Conservation (phyloP, 768 basidiomycete species). For the Hypholoma sublateritium region DNA sequence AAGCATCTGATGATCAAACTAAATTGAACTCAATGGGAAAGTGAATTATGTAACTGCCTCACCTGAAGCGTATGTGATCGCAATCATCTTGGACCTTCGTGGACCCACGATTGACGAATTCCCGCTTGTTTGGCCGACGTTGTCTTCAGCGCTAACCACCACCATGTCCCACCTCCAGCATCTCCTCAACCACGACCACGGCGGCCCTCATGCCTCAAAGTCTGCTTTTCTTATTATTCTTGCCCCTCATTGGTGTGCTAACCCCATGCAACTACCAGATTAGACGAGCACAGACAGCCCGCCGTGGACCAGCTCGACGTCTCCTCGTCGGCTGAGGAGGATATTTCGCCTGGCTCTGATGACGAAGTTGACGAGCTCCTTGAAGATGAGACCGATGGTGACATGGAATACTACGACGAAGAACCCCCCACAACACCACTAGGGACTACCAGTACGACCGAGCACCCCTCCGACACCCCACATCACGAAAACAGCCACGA, state of each 20-base stretch:
- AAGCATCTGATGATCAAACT: constrained; percentile 16
- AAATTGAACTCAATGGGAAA: constrained; percentile 17
- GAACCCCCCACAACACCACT: constrained; percentile 1
- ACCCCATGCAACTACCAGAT: constrained; percentile 20
- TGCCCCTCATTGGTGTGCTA: constrained; percentile 10
- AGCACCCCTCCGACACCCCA: background rate
- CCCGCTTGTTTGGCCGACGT: constrained; percentile 24
- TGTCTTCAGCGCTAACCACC: constrained; percentile 25
- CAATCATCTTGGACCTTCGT: constrained; percentile 30
- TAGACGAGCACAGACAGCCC: constrained; percentile 17
- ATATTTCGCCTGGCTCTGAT: constrained; percentile 23
- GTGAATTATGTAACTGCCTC: constrained; percentile 23
- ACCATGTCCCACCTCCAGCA: constrained; percentile 57
- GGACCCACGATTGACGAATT: constrained; percentile 31
- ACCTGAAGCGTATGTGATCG: constrained; percentile 22
- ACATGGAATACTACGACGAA: constrained; percentile 3
- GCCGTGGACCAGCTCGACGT: constrained; percentile 29
- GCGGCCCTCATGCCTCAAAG: constrained; percentile 38
- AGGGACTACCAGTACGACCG: background rate
- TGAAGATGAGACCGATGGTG: constrained; percentile 23
- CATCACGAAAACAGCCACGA: constrained; percentile 4
- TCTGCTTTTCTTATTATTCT: constrained; percentile 27
- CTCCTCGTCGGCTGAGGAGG: constrained; percentile 33
- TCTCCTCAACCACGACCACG: constrained; percentile 55
- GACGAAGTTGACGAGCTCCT: constrained; percentile 26